Conservation (phyloP, 192 early-diverging fungal species). For the Podochytrium sp. region DNA sequence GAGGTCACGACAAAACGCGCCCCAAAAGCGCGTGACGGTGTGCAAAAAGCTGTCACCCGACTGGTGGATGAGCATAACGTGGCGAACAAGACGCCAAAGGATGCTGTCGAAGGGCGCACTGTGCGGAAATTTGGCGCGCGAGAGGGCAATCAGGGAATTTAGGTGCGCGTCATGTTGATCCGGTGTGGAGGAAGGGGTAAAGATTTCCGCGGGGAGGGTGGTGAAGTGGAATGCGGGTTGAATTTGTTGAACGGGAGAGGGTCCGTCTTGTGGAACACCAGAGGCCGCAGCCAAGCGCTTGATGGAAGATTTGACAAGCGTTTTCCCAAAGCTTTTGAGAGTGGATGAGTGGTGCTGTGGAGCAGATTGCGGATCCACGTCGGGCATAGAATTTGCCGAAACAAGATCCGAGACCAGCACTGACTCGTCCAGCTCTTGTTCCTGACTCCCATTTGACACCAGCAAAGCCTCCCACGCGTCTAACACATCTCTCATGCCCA, state of each 20-base stretch:
- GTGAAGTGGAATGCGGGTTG: not conserved
- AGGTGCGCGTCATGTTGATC: not conserved
- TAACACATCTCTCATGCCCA: not conserved
- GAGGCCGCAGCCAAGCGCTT: slow-evolving; percentile 16
- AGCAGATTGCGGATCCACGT: no score
- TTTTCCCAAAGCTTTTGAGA: not conserved
- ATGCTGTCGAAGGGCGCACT: slow-evolving; percentile 7
- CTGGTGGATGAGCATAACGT: not conserved
- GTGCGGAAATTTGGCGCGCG: not conserved
- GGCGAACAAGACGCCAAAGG: slow-evolving; percentile 16
- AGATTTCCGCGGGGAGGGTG: not conserved
- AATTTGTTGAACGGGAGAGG: not conserved
- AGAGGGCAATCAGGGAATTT: slow-evolving; percentile 4
- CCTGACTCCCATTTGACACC: no score
- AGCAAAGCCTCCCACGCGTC: slow-evolving; percentile 26
- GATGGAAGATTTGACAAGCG: slow-evolving; percentile 12
- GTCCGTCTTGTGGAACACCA: no score
- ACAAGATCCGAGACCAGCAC: no score
- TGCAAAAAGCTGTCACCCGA: not conserved
- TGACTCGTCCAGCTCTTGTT: no score
- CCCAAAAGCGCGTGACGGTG: not conserved
- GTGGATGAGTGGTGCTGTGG: no score
- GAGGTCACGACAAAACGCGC: not conserved
- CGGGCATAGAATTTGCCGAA: no score
- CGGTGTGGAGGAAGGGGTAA: not conserved